phyloP scores from a whole-genome alignment of 176 grass and related monocot genomes.

The Chrysopogon serrulatus region DNA sequence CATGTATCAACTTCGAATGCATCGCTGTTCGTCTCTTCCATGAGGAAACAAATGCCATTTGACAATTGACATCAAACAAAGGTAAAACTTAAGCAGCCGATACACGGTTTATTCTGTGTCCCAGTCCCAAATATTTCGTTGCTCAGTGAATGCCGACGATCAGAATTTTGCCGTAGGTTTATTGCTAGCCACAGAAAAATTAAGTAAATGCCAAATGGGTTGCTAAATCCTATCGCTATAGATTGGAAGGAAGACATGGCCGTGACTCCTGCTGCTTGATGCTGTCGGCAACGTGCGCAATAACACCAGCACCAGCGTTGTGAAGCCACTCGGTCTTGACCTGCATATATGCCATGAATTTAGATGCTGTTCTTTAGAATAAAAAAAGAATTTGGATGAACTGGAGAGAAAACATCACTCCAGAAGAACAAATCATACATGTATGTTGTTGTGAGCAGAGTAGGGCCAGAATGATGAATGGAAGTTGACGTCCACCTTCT shows the following conservation, averaged over 20 bases:
- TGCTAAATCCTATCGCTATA: conserved; percentile 15
- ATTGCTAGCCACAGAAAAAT: background rate
- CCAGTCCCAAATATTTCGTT: background rate
- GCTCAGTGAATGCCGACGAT: background rate
- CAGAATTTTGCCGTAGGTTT: background rate
- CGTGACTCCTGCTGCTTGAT: conserved; percentile 62
- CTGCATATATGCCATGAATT: conserved; percentile 20
- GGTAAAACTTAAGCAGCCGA: background rate
- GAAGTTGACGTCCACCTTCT: conserved; percentile 90
- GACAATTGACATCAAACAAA: background rate
- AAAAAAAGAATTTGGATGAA: background rate
- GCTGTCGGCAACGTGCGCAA: conserved; percentile 60
- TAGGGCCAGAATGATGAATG: conserved; percentile 71
- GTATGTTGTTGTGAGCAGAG: conserved; percentile 83
- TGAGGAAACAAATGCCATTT: background rate
- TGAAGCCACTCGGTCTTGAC: conserved; percentile 79
- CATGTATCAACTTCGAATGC: background rate
- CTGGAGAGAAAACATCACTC: background rate
- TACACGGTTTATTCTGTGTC: background rate
- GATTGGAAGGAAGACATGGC: conserved; percentile 36
- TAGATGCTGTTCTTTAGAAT: background rate
- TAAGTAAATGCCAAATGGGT: background rate
- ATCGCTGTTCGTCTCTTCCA: background rate
- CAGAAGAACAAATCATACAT: conserved; percentile 36
- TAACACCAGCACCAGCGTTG: conserved; percentile 68